Conservation (phyloP, 441 rosid genomes). For the Pelargonium cotyledonis region DNA sequence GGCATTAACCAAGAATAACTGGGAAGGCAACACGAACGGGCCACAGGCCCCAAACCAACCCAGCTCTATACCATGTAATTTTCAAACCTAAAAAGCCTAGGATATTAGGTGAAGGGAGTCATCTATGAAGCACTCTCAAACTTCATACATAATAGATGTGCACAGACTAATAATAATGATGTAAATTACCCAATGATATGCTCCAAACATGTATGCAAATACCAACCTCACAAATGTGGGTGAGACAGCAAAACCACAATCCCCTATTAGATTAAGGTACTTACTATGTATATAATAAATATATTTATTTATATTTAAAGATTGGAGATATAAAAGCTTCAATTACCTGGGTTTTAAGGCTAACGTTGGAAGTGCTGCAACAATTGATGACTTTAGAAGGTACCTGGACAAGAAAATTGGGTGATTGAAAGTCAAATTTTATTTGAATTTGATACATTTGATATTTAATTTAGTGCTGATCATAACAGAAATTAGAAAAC, state of each 20-base stretch:
- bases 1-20: background rate
- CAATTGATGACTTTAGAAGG: constrained; percentile 52
- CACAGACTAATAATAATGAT: no score
- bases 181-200: no score
- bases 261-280: no score
- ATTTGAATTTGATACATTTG: background rate
- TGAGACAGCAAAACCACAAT: no score
- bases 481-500: background rate
- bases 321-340: constrained; percentile 1
- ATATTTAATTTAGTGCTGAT: background rate
- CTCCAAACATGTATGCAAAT: no score
- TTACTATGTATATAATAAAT: no score
- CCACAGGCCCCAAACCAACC: background rate
- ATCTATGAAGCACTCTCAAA: no score
- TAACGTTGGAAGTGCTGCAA: constrained; percentile 61
- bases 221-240: no score
- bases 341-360: constrained; percentile 48
- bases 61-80: background rate
- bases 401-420: constrained; percentile 34
- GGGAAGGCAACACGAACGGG: background rate
- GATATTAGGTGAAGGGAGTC: no score
- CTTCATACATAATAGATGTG: no score
- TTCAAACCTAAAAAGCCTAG: background rate
- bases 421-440: background rate
- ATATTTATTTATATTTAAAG: background rate